Evolutionary conservation across 2,329 filamentous ascomycete species (phyloP), one percentile per base, ranked within the genome.

Genomic region (Dactylella cylindrospora): DNA sequence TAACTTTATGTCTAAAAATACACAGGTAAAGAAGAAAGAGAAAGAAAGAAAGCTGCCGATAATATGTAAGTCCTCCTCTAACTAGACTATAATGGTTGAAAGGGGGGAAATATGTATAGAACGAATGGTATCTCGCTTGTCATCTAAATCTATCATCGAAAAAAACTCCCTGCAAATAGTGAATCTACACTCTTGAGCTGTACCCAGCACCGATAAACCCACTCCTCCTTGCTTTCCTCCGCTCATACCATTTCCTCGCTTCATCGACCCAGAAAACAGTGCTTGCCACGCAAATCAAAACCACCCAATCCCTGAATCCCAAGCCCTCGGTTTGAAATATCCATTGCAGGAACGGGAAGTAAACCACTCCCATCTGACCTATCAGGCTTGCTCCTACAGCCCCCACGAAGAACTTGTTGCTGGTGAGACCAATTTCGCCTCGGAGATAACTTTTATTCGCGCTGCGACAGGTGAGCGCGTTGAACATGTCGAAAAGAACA

Each of bases 401-500:
- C 78, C 91, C 95, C 74, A 97, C 97, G 76, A 98, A 98, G 74
- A 98, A 86, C 61, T 84, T 85, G 72, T 98, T 98, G 6, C 84
- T 83, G 54, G 93, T 86, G 9, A 95, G 73, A 6, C 86, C 83
- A 44, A 95, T 79, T 71, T 98, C 90, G 32, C 93, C 91, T 20
- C 85, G 80, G 2, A 98, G 80, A 3, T 98, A 79, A 8, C 88
- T 94, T 73, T 97, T 97, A 65, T 81, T 84, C 71, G 95, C 90
- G 5, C 87, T 94, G 40, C 93, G 88, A 74, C 93, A 98, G 12
- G 88, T 85, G 17, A 98, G 78, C 1, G 93, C 93, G 73, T 98
- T 97, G 78, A 97, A 96, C 93, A 98, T 98, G 77, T 98, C 93
- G 74, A 97, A 98, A 49, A 98, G 81, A 38, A 98, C 93, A 71